These are phyloP conservation scores for Xerocomellus intermedius DNA, from an alignment of 768 basidiomycete species.

Conservation along the genomic window DNA sequence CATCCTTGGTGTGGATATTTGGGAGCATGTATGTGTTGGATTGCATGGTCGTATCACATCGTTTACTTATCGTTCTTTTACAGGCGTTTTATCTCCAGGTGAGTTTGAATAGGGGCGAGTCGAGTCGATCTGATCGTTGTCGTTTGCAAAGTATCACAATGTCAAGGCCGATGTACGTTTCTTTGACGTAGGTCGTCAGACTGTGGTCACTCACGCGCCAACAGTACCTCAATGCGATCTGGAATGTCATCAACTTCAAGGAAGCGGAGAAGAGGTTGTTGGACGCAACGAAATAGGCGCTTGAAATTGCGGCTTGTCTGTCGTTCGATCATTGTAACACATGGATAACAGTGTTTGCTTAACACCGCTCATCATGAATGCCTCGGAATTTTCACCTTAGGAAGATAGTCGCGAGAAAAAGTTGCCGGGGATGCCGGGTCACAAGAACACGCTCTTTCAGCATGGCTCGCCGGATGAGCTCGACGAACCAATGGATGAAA, in stretches of 20 bases:
- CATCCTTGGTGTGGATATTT: slow-evolving; percentile 95
- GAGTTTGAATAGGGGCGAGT: background rate
- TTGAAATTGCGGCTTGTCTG: background rate
- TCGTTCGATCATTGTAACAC: slow-evolving; percentile 10
- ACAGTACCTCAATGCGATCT: slow-evolving; percentile 92
- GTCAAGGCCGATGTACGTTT: slow-evolving; percentile 87
- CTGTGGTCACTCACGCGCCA: slow-evolving; percentile 3
- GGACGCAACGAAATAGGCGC: slow-evolving; percentile 36
- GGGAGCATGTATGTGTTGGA: slow-evolving; percentile 75
- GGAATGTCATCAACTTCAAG: slow-evolving; percentile 95
- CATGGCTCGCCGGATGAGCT: too few species aligned
- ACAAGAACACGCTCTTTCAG: too few species aligned
- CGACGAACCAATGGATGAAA: too few species aligned
- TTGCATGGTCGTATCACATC: slow-evolving; percentile 6
- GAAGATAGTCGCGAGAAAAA: too few species aligned
- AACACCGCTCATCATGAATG: background rate
- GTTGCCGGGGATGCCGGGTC: too few species aligned
- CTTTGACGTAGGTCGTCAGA: background rate
- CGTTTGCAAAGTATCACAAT: slow-evolving; percentile 69
- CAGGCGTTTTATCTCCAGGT: slow-evolving; percentile 65
- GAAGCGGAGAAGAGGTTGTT: slow-evolving; percentile 70
- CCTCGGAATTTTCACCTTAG: background rate
- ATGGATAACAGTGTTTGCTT: background rate
- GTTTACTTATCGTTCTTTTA: slow-evolving; percentile 3
- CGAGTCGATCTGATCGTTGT: slow-evolving; percentile 11